Base-by-base conservation (phyloP, 345 rosid species). In the Punica granatum region DNA sequence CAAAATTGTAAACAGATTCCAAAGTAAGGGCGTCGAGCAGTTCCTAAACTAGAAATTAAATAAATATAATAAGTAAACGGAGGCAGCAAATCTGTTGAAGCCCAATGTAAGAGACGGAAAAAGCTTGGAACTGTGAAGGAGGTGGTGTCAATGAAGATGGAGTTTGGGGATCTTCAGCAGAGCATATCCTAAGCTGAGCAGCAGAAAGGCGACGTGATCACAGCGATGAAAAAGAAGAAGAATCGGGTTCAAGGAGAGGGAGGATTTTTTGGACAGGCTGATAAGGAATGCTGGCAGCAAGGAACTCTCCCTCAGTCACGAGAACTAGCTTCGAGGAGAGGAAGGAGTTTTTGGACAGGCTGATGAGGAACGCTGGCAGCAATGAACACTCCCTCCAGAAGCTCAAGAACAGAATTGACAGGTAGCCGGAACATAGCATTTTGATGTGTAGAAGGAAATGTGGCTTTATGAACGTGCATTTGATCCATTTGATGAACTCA, bases 401-500 rank as follows among this genome's bases (percentile, higher is more conserved):
- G 69, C 69, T 71, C 59, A 71, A 42, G 65, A 21, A 2, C n/a
- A 71, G 74, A 56, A 54, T 71, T 11, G 74, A 71, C 74, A 71
- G 74, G 74, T 71, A 3, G 10, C 12, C 12, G 1, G 2, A 15
- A 18, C 8, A 21, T 19, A 41, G 35, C 31, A 23, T 56, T 3
- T 26, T 16, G 21, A 19, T 0, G 19, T 56, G 39, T 32, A 54
- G 41, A 51, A 11, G 18, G 46, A 25, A 19, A 67, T 13, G 36
- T 10, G 15, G 33, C n/a, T n/a, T n/a, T n/a, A n/a, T n/a, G n/a
- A n/a, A n/a, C n/a, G n/a, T 34, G 8, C 16, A 23, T 64, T 65
- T 23, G 14, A 30, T 16, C 42, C 28, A 1, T 44, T 33, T 25
- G 30, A 42, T 11, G 66, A 23, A 28, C 28, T 46, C 42, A n/a